Evolutionary conservation across 2,329 filamentous ascomycete genomes (phyloP), one percentile per base, ranked within the genome.

Genomic region (Pseudopithomyces maydicus): DNA sequence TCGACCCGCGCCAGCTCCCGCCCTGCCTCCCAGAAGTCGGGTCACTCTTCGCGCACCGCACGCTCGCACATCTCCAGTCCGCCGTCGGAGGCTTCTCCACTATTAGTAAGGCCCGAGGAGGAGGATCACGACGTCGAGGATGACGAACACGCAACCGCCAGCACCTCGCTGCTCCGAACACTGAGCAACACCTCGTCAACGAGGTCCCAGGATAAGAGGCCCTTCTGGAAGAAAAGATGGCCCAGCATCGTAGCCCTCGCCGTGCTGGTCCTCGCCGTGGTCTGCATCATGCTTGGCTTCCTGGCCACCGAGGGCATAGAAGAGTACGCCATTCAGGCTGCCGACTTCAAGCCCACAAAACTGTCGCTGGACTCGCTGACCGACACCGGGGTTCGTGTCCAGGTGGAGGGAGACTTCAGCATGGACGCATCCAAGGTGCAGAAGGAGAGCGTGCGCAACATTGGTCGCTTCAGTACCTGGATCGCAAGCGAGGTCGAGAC

Each of bases 361-460:
- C 78, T 99, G 19, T 92, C 92, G 1, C 87, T 99, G 57, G 90
- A 95, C 68, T 91, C 90, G 2, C 90, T 97, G 63, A 97, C 92
- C 0, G 72, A 86, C 7, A 83, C 88, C 56, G 94, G 95, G 12
- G 85, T 97, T 8, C 86, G 84, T 59, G 90, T 91, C 32, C 88
- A 92, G 61, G 82, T 99, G 45, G 89, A 93, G 69, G 94, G 90
- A 19, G 89, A 90, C 53, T 91, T 98, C 69, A 83, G 82, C 42
- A 85, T 99, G 63, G 92, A 98, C 74, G 89, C 89, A 0, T 85
- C 85, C 5, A 87, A 87, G 49, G 92, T 98, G 19, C 77, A 84
- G 59, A 90, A 90, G 64, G 82, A 85, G 50, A 82, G 88, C 53
- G 85, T 94, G 26, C 85, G 91, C 61, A 87, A 89, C 64, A 78